Base-by-base conservation (phyloP, 495 filamentous ascomycete genomes). In the Lasiosphaeria ovina region DNA sequence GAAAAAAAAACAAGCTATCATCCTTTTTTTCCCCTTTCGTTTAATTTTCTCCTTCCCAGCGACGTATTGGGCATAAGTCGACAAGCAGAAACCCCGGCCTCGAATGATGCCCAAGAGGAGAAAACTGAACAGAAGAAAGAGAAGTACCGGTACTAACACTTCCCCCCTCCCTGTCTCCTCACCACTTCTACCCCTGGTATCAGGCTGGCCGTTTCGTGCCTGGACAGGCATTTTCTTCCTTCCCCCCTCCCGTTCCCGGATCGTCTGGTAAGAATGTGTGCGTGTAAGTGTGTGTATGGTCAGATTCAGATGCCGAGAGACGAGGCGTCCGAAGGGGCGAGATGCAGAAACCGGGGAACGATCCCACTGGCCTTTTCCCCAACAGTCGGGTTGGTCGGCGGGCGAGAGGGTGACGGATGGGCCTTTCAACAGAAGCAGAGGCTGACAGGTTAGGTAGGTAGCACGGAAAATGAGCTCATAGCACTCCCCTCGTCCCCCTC, bases 331-430 rank as follows among this genome's bases (percentile, higher is more conserved):
- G 38, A 35, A 35, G 51, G 10, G 35, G 31, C 36, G 58, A 35
- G 54, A 44, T 40, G 60, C 59, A 59, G 54, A 62, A 53, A 56
- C 57, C 66, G 66, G 60, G 64, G 58, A 62, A 53, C 24, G 49
- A 63, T 60, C 61, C 63, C 63, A 68, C 66, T 68, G 63, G 66
- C 33, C 14, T 36, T 36, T 53, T 53, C 33, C 14, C 11, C 6
- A 5, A 11, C 51, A 35, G 32, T 53, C 51, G 51, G 51, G 51
- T 12, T 33, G 32, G 32, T 53, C 33, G 32, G 51, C 33, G 5
- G 51, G 10, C 11, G 4, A 32, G 14, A 24, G 49, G 9, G 16
- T 11, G 12, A 17, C 48, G 48, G 48, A 4, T 9, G 8, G 12
- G 48, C 12, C 14, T 50, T 3, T 44, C 9, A 44, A n/a, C 10